phyloP scores from a whole-genome alignment of 169 alveolate genomes.

The Pseudocohnilembus persalinus region DNA sequence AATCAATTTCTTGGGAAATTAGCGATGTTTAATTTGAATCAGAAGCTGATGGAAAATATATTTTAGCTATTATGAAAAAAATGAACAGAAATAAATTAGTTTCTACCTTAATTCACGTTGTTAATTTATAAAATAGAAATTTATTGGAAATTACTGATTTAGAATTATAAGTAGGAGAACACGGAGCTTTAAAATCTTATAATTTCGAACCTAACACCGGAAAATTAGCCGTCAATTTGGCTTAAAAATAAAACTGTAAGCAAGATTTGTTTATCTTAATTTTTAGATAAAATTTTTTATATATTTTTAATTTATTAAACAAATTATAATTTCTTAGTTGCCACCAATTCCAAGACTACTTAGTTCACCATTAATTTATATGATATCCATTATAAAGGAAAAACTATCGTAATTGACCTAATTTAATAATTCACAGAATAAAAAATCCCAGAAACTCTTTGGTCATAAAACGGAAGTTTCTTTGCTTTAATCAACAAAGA shows the following conservation, averaged over 20 bases:
- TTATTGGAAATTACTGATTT: constrained; percentile 12
- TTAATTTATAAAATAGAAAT: constrained; percentile 7
- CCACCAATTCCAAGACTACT: neutral
- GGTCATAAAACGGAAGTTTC: constrained; percentile 11
- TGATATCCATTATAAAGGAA: constrained; percentile 5
- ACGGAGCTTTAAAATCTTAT: neutral
- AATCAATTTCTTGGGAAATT: neutral
- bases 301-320: neutral
- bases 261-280: neutral
- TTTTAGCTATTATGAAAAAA: constrained; percentile 17
- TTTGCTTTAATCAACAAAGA: constrained; percentile 22
- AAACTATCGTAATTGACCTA: constrained; percentile 3
- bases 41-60: constrained; percentile 9
- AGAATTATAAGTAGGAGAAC: constrained; percentile 6
- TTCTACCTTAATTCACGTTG: constrained; percentile 2
- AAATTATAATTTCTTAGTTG: neutral
- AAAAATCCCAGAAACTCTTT: constrained; percentile 2
- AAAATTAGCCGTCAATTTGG: neutral
- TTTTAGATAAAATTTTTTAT: neutral
- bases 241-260: neutral
- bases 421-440: neutral
- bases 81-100: constrained; percentile 2
- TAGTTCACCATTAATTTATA: neutral
- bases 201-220: constrained; percentile 20
- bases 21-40: constrained; percentile 14